These are phyloP conservation scores for Thozetella sp. DNA, from an alignment of 495 filamentous ascomycete species.

Conservation along the genomic window DNA sequence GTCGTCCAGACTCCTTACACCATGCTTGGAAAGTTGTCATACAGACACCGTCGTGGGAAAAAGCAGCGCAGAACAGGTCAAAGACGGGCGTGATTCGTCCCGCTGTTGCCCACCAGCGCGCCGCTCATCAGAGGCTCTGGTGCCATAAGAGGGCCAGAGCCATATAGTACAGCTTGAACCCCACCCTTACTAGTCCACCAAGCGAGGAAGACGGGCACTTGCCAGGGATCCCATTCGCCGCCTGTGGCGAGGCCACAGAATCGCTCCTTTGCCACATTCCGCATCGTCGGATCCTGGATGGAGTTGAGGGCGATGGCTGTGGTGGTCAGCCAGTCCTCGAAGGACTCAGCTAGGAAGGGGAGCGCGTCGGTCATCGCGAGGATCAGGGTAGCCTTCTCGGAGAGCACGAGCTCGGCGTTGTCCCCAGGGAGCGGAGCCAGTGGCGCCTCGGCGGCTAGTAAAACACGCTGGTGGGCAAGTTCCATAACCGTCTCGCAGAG, in stretches of 20 bases:
- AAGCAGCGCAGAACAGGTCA: background rate
- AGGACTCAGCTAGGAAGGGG: constrained; percentile 66
- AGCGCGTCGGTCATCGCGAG: constrained; percentile 84
- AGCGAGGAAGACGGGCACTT: constrained; percentile 74
- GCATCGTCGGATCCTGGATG: constrained; percentile 62
- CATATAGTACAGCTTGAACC: constrained; percentile 34
- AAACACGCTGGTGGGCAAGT: constrained; percentile 70
- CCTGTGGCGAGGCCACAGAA: constrained; percentile 84
- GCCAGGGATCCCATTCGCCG: constrained; percentile 92
- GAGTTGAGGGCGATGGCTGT: constrained; percentile 67
- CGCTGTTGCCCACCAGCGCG: constrained; percentile 26
- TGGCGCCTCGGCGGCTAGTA: constrained; percentile 48
- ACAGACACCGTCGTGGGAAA: background rate
- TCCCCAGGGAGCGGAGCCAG: constrained; percentile 27
- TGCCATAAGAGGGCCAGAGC: constrained; percentile 7
- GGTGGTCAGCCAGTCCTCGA: constrained; percentile 68
- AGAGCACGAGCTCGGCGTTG: constrained; percentile 42
- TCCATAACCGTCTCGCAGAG: constrained; percentile 82
- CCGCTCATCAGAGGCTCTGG: constrained; percentile 45
- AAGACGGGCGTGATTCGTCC: background rate
- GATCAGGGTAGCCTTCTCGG: constrained; percentile 79
- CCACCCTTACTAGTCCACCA: constrained; percentile 75
- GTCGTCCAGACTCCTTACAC: too few species aligned
- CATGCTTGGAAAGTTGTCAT: too few species aligned
- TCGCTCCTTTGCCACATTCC: constrained; percentile 66